These are phyloP conservation scores for carrot (Daucus carota) DNA, from an alignment of 129 eudicot species.

Conservation along the genomic window DH1_v3.0 NC_030382.2:55562501-55563000, in stretches of 20 bases:
- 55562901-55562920: slow-evolving; percentile 56
- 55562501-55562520: slow-evolving; percentile 74
- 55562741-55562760: slow-evolving; percentile 45
- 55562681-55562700: not conserved
- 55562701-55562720: slow-evolving; percentile 6
- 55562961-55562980: slow-evolving; percentile 17
- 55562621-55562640: slow-evolving; percentile 37
- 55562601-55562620: slow-evolving; percentile 38
- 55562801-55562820: slow-evolving; percentile 82
- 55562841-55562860: slow-evolving; percentile 90
- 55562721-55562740: slow-evolving; percentile 11
- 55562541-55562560: not conserved
- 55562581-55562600: not conserved
- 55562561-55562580: not conserved
- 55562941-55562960: not conserved
- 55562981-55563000: slow-evolving; percentile 41
- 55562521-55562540: slow-evolving; percentile 64
- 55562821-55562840: slow-evolving; percentile 71
- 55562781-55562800: slow-evolving; percentile 76
- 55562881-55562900: slow-evolving; percentile 68
- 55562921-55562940: slow-evolving; percentile 16
- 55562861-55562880: slow-evolving; percentile 92
- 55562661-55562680: not conserved
- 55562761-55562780: slow-evolving; percentile 64
- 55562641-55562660: slow-evolving; percentile 48